Evolutionary conservation across 805 yeast genomes (phyloP), one percentile per base, ranked within the genome.

Genomic region (Saccharomyces eubayanus): DNA sequence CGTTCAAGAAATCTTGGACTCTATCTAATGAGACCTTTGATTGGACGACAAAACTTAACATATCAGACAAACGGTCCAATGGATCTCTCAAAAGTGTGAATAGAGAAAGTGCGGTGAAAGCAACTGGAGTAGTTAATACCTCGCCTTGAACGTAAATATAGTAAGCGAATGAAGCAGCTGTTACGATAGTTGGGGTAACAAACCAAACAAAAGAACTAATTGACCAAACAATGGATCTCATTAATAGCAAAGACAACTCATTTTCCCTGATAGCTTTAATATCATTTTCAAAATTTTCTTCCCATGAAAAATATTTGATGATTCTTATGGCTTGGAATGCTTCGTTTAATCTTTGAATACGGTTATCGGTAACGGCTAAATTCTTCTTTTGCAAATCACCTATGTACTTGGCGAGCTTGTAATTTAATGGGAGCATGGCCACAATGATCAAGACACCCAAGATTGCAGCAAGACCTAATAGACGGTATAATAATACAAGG

Each of bases 281-380:
- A 45, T 77, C 79, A 49, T 83, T 79, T 59, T 79, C 81, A 66
- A 90, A 89, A 60, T 83, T 82, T 46, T 80, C 77, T 67, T 90
- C 97, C 97, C 97, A 90, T 3, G 94, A 96, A 70, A 90, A 89
- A 64, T 84, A 88, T 71, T 90, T 90, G 75, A 90, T 84, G 62
- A 90, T 87, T 68, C 96, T 79, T 57, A 90, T 90, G 59, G 89
- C 83, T 70, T 84, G 91, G 63, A 90, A 81, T 8, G 92, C 80
- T 71, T 90, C 97, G 68, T 89, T 90, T 62, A 90, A 79, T 68
- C 86, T 87, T 66, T 88, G 95, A 54, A 90, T 86, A 68, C 97
- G 81, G 68, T 80, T 80, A 68, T 90, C 97, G 16, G 96, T 89
- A 31, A 85, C 76, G n/a, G 77, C 79, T 74, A 91, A 78, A 78